phyloP scores from a whole-genome alignment of 1,284 basidiomycete genomes.

The Pholiota adiposa region DNA sequence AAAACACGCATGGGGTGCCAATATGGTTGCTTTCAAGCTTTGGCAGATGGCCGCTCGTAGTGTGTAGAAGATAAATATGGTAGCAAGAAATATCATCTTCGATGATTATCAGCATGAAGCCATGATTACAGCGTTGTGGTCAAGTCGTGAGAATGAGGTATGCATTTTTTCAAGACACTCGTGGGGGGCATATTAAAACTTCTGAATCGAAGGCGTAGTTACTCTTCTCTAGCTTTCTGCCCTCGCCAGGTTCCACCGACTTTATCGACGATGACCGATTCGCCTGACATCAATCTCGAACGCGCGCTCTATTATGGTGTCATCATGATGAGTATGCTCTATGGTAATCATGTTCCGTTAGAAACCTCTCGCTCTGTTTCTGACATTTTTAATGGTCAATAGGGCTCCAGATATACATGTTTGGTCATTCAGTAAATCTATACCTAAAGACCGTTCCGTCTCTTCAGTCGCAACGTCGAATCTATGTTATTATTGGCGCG shows the following conservation, averaged over 20 bases:
- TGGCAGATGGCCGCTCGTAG: too few relatives aligned
- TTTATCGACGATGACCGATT: neutral
- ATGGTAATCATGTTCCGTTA: too few relatives aligned
- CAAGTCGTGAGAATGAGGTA: neutral
- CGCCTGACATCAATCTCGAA: slow-evolving; percentile 22
- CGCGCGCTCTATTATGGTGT: slow-evolving; percentile 32
- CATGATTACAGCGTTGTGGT: too few relatives aligned
- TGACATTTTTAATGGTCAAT: neutral
- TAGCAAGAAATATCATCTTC: too few relatives aligned
- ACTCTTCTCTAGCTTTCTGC: neutral
- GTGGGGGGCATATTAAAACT: too few relatives aligned
- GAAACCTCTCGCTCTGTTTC: too few relatives aligned
- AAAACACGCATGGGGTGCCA: too few relatives aligned
- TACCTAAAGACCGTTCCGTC: slow-evolving; percentile 9
- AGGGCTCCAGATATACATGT: neutral
- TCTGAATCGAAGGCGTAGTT: neutral
- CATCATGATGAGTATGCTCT: slow-evolving; percentile 30
- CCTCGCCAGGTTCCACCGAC: neutral
- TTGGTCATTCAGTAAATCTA: neutral
- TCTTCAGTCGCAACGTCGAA: slow-evolving; percentile 17
- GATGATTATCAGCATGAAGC: too few relatives aligned
- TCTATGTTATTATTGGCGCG: slow-evolving; percentile 28
- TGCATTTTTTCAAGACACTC: neutral
- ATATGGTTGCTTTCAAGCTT: too few relatives aligned
- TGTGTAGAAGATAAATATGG: too few relatives aligned